Conservation (phyloP, 1,284 basidiomycete genomes). For the Mycosarcoma mackinlayi region DNA sequence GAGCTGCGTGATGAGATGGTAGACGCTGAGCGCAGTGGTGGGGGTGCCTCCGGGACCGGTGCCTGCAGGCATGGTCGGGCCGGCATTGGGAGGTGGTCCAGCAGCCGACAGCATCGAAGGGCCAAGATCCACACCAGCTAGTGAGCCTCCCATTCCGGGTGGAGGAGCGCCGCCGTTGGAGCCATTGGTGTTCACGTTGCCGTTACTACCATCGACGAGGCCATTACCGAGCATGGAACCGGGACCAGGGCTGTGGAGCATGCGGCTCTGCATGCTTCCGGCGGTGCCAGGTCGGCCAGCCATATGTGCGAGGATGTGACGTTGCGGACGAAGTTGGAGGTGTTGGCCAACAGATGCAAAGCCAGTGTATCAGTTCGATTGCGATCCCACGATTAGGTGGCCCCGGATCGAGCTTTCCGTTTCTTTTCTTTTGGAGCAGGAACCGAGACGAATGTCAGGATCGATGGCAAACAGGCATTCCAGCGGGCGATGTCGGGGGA, state of each 20-base stretch:
- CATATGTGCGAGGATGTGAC: slow-evolving; percentile 5
- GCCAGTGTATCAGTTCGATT: neutral
- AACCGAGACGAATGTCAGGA: neutral
- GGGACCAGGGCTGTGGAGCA: slow-evolving; percentile 41
- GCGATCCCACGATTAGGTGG: neutral
- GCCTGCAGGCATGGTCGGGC: slow-evolving; percentile 56
- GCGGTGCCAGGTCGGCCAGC: slow-evolving; percentile 27
- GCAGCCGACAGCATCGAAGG: slow-evolving; percentile 61
- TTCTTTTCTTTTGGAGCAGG: neutral
- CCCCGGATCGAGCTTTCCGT: neutral
- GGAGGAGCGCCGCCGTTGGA: slow-evolving; percentile 35
- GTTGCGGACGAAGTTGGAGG: neutral
- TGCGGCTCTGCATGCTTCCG: slow-evolving; percentile 35
- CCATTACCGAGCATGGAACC: slow-evolving; percentile 27
- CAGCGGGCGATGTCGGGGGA: neutral
- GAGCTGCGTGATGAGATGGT: slow-evolving; percentile 66
- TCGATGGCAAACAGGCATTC: slow-evolving; percentile 6
- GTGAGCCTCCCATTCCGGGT: slow-evolving; percentile 52
- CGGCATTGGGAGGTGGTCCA: slow-evolving; percentile 57
- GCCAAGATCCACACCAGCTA: slow-evolving; percentile 55
- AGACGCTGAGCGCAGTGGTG: slow-evolving; percentile 65
- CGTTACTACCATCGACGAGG: slow-evolving; percentile 4
- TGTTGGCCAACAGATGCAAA: neutral
- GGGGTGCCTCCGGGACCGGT: slow-evolving; percentile 61
- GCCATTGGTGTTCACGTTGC: slow-evolving; percentile 11